Percentiles rank a stretch among this genome's conserved stretches.
Conservation (phyloP, 2,329 filamentous ascomycete species). For the Ophiosphaerella herpotricha region DNA sequence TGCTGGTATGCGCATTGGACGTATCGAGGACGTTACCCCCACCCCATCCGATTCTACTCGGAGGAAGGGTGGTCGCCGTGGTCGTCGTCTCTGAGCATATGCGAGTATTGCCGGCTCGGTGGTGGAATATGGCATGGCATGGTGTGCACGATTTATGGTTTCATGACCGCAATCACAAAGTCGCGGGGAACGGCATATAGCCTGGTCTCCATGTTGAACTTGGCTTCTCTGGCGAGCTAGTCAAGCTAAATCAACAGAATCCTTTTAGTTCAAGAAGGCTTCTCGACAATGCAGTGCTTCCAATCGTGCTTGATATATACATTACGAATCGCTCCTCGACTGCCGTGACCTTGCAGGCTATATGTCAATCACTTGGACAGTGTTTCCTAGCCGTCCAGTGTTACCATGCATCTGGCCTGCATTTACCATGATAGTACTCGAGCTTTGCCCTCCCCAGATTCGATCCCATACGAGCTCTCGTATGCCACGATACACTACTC, state of each 20-base stretch:
- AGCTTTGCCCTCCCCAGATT: constrained; percentile 60
- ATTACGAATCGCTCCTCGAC: constrained; percentile 28
- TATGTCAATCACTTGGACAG: constrained; percentile 49
- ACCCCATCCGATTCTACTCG: constrained; percentile 99
- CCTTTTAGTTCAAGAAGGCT: constrained; percentile 43
- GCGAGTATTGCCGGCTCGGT: constrained; percentile 45
- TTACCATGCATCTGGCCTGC: constrained; percentile 60
- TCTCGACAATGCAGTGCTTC: constrained; percentile 37
- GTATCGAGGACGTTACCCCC: constrained; percentile 99
- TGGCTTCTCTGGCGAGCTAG: constrained; percentile 37
- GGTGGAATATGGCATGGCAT: constrained; percentile 41
- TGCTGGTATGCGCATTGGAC: constrained; percentile 99
- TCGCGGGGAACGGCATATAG: constrained; percentile 46
- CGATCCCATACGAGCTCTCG: constrained; percentile 64
- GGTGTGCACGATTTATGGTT: constrained; percentile 41
- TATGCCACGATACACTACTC: constrained; percentile 58
- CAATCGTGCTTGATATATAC: constrained; percentile 35
- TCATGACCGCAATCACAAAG: constrained; percentile 43
- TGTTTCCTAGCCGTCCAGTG: constrained; percentile 55
- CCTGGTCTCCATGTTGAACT: constrained; percentile 49
- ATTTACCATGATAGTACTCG: constrained; percentile 63
- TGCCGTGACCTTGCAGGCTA: constrained; percentile 31
- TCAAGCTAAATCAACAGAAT: constrained; percentile 46
- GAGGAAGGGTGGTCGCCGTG: constrained; percentile 99
- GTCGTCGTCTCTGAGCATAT: constrained; percentile 93